Evolutionary conservation across 768 basidiomycete genomes (phyloP).

Genomic region (Auricularia sp.): DNA sequence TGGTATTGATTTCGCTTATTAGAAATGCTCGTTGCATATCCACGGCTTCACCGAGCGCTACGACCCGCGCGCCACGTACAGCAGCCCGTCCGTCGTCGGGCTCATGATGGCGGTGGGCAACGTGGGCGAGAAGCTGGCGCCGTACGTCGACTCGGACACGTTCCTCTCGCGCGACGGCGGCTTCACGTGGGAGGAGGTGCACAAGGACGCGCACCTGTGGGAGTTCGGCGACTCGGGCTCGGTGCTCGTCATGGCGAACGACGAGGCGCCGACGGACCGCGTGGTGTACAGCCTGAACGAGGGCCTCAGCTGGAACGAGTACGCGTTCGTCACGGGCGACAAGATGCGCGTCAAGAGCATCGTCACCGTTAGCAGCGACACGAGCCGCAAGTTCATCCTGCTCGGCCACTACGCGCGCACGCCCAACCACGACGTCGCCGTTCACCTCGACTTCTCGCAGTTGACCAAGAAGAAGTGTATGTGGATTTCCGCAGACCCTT

Average conservation of each 20-base stretch:
- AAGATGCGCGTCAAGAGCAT: constrained; percentile 66
- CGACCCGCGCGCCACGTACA: constrained; percentile 88
- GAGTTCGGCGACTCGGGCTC: constrained; percentile 98
- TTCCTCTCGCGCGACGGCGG: constrained; percentile 95
- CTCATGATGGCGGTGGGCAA: constrained; percentile 95
- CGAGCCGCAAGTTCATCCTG: constrained; percentile 82
- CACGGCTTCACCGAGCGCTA: constrained; percentile 93
- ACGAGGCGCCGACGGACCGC: constrained; percentile 86
- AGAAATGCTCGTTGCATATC: constrained; percentile 82
- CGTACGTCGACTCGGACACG: constrained; percentile 84
- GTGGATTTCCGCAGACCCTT: constrained; percentile 18
- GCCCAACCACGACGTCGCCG: constrained; percentile 42
- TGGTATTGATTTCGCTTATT: constrained; percentile 4
- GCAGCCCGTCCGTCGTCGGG: constrained; percentile 84
- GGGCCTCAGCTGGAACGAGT: constrained; percentile 80
- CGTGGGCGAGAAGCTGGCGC: constrained; percentile 72
- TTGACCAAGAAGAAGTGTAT: constrained; percentile 69
- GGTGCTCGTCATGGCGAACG: constrained; percentile 86
- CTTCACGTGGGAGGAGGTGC: constrained; percentile 97
- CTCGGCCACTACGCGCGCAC: constrained; percentile 51
- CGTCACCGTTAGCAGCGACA: constrained; percentile 84
- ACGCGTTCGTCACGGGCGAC: constrained; percentile 60
- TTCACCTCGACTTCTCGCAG: constrained; percentile 83
- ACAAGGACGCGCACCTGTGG: constrained; percentile 97
- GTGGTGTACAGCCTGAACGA: constrained; percentile 86